Base-by-base conservation (phyloP, 306 rosid species). In the Citrullus mucosospermus region DNA sequence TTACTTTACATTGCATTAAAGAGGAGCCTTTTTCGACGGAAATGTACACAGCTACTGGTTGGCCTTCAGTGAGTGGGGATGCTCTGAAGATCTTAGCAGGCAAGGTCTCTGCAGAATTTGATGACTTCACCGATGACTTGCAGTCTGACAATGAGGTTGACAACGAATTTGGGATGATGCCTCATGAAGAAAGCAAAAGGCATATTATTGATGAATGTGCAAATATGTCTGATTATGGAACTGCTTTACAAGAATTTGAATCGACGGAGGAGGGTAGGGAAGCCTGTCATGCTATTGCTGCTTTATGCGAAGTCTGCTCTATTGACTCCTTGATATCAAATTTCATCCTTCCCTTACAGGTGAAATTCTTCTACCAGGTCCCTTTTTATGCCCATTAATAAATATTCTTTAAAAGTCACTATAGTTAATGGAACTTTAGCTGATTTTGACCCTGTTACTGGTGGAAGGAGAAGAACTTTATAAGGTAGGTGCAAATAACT, bases 261-360 rank as follows among this genome's bases (percentile, higher is more conserved):
- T 67, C 78, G 4, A 81, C 80, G 79, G 90, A 87, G 76, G 88
- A 88, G 80, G 97, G 97, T 57, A 92, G 88, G 87, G 96, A 90
- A 84, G 98, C 97, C 77, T 94, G 98, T 80, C 96, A 90, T 78
- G 96, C 97, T 63, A 94, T 94, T 89, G 92, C 98, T 79, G 94
- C 98, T 81, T 90, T 94, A 74, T 94, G 98, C 83, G 89, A 90
- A 87, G 95, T 94, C 82, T 92, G 98, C 87, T 91, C 98, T 62
- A 92, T 94, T 62, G 93, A 90, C 83, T 89, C 98, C 32, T 88
- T 92, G 85, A 90, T 94, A 78, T 94, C 97, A 69, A 94, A 94
- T 85, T 94, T 94, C 86, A 90, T 94, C 84, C 97, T 94, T 84
- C 98, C 98, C 78, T 88, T 94, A 81, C 97, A 94, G 97, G 97